Conservation (phyloP, 768 basidiomycete genomes). For the Panaeolus papilionaceus region DNA sequence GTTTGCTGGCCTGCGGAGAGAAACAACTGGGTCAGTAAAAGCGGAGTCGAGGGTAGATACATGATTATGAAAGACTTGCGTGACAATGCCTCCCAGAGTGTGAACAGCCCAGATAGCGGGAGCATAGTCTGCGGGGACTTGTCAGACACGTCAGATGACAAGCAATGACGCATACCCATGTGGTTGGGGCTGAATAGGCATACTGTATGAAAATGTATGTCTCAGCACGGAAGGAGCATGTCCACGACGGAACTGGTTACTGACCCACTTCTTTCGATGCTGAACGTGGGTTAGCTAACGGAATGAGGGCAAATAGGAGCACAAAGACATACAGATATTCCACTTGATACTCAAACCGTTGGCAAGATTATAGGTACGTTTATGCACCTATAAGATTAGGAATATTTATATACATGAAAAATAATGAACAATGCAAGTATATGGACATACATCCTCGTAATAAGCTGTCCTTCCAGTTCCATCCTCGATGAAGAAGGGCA, state of each 20-base stretch:
- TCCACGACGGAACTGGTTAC: constrained; percentile 23
- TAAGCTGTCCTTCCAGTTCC: constrained; percentile 49
- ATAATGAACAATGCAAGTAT: background rate
- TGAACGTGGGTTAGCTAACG: constrained; percentile 29
- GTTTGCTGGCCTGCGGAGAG: constrained; percentile 58
- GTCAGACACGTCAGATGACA: background rate
- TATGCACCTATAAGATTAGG: constrained; percentile 31
- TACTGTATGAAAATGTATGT: constrained; percentile 40
- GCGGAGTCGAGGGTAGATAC: constrained; percentile 13
- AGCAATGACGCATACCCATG: constrained; percentile 47
- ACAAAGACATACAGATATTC: constrained; percentile 47
- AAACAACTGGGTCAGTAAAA: constrained; percentile 24
- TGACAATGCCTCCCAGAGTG: constrained; percentile 60
- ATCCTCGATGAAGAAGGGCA: constrained; percentile 69
- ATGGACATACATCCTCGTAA: constrained; percentile 51
- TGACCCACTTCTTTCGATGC: constrained; percentile 60
- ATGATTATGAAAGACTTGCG: constrained; percentile 42
- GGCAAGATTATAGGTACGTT: constrained; percentile 57
- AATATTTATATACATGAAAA: background rate
- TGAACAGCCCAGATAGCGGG: constrained; percentile 65
- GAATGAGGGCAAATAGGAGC: constrained; percentile 12
- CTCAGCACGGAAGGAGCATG: background rate
- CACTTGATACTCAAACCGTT: constrained; percentile 57
- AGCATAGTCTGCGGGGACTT: constrained; percentile 52
- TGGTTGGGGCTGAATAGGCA: constrained; percentile 72